Base-by-base conservation (phyloP, 305 asterid species). In the Fraxinus greggii region DNA sequence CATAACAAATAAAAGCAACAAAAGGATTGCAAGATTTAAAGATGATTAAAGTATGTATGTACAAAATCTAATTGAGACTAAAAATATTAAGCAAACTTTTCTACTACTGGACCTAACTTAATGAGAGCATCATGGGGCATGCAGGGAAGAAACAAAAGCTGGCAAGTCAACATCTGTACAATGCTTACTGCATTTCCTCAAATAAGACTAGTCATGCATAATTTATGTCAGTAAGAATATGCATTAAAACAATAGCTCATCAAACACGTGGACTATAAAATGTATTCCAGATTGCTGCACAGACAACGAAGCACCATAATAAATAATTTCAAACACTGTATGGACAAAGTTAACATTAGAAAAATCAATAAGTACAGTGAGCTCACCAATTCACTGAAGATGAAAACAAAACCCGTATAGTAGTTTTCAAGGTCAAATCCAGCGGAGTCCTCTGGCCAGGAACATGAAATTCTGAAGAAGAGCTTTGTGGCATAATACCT, bases 381-480 rank as follows among this genome's bases (percentile, higher is more conserved):
- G 78, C 97, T 85, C 84, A 94, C 99, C 99, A 94, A 78, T 89
- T 88, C 80, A 94, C 94, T 78, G 98, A 90, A 51, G 96, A 89
- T 61, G 97, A 88, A 74, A 92, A 90, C 80, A 89, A 70, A 70
- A 96, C 77, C 31, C 95, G 92, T 92, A 94, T 87, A 45, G 65
- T 86, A 85, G 94, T 91, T 90, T 96, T 96, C 76, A 96, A 87
- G 21, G 98, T 88, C 90, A 96, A 86, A 89, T 96, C 99, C 78
- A 96, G 77, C 0, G 99, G 98, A 85, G 85, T 84, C 81, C 88
- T 90, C 86, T 82, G 88, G 76, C 94, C 94, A 82, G 92, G 89
- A 78, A 89, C 81, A 75, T 79, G 83, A 75, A 92, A 84, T 87
- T 93, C 97, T 28, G 96, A 80, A 81, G 87, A 88, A 80, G 83